Base-by-base conservation (phyloP, 2,329 filamentous ascomycete species). In the Stagonosporopsis vannaccii region DNA sequence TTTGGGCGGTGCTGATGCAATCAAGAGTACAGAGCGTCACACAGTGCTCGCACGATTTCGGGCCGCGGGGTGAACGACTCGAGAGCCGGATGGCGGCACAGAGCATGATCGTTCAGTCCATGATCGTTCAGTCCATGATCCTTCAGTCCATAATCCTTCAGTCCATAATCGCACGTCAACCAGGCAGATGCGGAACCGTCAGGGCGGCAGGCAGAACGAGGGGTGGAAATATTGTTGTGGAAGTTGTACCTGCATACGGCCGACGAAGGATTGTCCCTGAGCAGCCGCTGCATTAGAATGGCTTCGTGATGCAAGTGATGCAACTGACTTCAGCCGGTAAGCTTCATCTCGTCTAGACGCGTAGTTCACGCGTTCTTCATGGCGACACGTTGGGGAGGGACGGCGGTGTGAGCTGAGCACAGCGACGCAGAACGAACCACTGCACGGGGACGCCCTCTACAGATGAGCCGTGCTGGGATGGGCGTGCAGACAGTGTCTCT, bases 1-100 rank as follows among this genome's bases (percentile, higher is more conserved):
- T 51, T 46, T 35, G 53, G 53, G 46, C 46, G 41, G 20, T 51
- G 53, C 42, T 56, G 53, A 50, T 56, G 52, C 52, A 56, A 41
- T 36, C 0, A 35, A 44, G 19, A 41, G 25, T 11, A 41, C 53
- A 46, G 36, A 46, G 23, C 36, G 53, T 56, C 36, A 19, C 46
- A 56, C 53, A 46, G 22, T 23, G 44, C 33, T 45, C 28, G 52
- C 44, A 28, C 40, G 39, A 26, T 28, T 30, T 28, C 17, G 15
- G 39, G n/a, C 19, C 30, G 39, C 32, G n/a, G 17, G 19, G 23
- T 15, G 22, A 30, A 49, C 4, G 32, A 28, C 33, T 49, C 33
- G 40, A 49, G 33, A 7, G 40, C 26, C 35, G 45, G 46, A 28
- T 50, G 6, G 40, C 45, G 33, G 52, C 40, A 50, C 33, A 35